Evolutionary conservation across 2,329 filamentous ascomycete genomes (phyloP), one percentile per base, ranked within the genome.

Genomic region (Pyrenophora graminea): DNA sequence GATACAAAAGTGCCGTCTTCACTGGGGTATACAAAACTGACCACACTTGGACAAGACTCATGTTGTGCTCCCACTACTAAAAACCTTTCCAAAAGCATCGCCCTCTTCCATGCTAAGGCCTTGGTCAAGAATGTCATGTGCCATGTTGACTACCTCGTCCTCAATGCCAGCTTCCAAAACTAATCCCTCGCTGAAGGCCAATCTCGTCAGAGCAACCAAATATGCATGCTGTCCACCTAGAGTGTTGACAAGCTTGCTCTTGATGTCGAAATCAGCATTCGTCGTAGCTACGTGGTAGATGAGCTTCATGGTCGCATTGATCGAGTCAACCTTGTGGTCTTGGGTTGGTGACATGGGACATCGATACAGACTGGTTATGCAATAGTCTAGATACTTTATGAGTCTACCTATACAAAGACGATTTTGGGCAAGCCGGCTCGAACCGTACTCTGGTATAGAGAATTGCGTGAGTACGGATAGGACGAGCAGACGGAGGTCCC

Each of bases 121-220:
- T 54, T 90, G 79, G 69, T 96, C 91, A 33, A 97, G 73, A 56
- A 99, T 78, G 65, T 89, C 85, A 62, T 93, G 87, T 3, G 94
- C 93, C 72, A 87, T 85, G 57, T 93, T 89, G 1, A 88, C 84
- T 1, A 91, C 90, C 57, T 90, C 89, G 23, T 87, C 83, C 31
- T 89, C 87, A 45, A 96, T 87, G 0, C 87, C 87, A 1, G 80
- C 79, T 72, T 97, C 91, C 23, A 95, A 80, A 9, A 94, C 82
- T 7, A 89, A 73, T 25, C 90, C 88, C 55, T 96, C 90, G 5
- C 85, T 87, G 70, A 96, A 97, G 0, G 90, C 91, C n/a, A 97
- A 76, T 36, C 93, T 78, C 0, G 90, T 91, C 38, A 99, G 77
- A 2, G 85, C 85, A 8, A 97, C 83, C 1, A 95, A 78, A 64